Conservation (phyloP, 345 rosid species). For the Bretschneidera sinensis region DNA sequence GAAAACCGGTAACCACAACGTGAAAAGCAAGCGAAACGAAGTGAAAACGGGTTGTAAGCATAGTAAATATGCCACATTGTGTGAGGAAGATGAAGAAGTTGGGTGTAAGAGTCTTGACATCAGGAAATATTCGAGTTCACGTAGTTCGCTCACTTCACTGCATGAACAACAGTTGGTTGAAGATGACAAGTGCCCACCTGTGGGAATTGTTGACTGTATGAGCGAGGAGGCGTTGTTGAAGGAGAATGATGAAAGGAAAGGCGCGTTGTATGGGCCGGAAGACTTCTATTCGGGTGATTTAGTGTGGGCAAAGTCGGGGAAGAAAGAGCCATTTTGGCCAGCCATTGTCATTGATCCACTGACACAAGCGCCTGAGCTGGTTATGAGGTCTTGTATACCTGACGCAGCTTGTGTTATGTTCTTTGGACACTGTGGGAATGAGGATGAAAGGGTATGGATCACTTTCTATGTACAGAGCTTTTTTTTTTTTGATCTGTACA, state of each 20-base stretch:
- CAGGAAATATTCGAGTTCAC: slow-evolving; percentile 52
- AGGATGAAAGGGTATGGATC: slow-evolving; percentile 66
- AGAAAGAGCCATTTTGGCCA: slow-evolving; percentile 79
- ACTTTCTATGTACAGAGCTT: slow-evolving; percentile 11
- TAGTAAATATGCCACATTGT: slow-evolving; percentile 42
- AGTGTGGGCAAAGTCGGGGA: slow-evolving; percentile 92
- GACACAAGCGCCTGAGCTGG: slow-evolving; percentile 93
- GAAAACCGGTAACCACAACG: slow-evolving; percentile 24
- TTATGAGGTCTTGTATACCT: slow-evolving; percentile 84
- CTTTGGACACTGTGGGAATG: slow-evolving; percentile 79
- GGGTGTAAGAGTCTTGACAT: slow-evolving; percentile 24
- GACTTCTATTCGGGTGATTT: slow-evolving; percentile 92
- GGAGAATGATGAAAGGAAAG: slow-evolving; percentile 37
- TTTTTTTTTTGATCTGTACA: too few relatives aligned
- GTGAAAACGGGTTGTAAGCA: slow-evolving; percentile 30
- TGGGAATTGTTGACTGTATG: slow-evolving; percentile 21
- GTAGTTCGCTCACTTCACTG: slow-evolving; percentile 38
- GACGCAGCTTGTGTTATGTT: slow-evolving; percentile 99
- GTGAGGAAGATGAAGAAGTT: slow-evolving; percentile 41
- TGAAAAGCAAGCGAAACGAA: slow-evolving; percentile 32
- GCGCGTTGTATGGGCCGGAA: slow-evolving; percentile 86
- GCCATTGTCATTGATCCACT: slow-evolving; percentile 94
- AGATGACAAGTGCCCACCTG: slow-evolving; percentile 21
- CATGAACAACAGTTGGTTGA: slow-evolving; percentile 42
- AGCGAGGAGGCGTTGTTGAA: slow-evolving; percentile 20